A percentile compares a stretch with the other conserved stretches of the same genome.
Conservation (phyloP, 192 early-diverging fungal genomes). For the Powellomyces hirtus region DNA sequence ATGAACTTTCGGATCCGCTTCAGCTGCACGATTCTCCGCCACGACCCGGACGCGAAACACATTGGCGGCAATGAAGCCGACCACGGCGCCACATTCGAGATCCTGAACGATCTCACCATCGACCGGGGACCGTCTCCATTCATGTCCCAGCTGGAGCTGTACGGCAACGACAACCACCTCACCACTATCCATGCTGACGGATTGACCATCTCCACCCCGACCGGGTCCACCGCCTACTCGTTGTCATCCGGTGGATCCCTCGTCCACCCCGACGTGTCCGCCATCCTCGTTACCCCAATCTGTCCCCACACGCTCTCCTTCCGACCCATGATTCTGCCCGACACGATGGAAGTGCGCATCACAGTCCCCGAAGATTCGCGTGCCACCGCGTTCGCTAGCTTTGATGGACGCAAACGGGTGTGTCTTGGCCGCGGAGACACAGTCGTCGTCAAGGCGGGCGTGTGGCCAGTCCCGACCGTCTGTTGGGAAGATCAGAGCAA, state of each 20-base stretch:
- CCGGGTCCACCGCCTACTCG: slow-evolving; percentile 64
- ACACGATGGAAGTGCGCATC: slow-evolving; percentile 88
- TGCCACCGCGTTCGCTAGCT: slow-evolving; percentile 90
- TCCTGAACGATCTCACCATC: slow-evolving; percentile 93
- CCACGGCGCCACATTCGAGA: slow-evolving; percentile 65
- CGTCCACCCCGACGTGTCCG: slow-evolving; percentile 93
- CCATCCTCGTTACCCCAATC: slow-evolving; percentile 69
- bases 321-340: slow-evolving; percentile 93
- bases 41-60: background rate
- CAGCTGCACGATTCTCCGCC: slow-evolving; percentile 71
- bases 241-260: slow-evolving; percentile 92
- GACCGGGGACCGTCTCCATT: slow-evolving; percentile 92
- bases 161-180: slow-evolving; percentile 88
- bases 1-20: slow-evolving; percentile 94
- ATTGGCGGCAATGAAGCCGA: background rate
- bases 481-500: slow-evolving; percentile 66
- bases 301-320: slow-evolving; percentile 67
- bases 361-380: slow-evolving; percentile 76
- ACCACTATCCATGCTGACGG: slow-evolving; percentile 97
- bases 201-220: slow-evolving; percentile 88
- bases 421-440: slow-evolving; percentile 86
- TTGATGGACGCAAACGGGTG: slow-evolving; percentile 91
- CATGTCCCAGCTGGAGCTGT: slow-evolving; percentile 74
- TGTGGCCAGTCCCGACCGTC: slow-evolving; percentile 86
- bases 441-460: slow-evolving; percentile 79